Conservation (phyloP, 2,329 filamentous ascomycete genomes). For the Colletotrichum sp. region DNA sequence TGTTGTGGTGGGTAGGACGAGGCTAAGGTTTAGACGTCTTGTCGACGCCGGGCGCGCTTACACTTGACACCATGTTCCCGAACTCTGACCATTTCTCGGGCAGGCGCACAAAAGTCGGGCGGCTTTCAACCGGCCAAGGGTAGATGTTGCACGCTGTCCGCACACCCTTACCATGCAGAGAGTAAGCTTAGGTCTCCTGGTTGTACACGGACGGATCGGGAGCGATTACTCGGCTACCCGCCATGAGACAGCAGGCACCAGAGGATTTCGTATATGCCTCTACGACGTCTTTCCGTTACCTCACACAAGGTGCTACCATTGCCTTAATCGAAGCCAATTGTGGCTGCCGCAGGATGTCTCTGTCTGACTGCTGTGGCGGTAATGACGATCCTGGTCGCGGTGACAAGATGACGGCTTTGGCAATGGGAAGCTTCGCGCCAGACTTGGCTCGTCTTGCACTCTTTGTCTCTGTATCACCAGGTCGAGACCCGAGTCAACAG, state of each 20-base stretch:
- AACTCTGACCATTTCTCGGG: not conserved
- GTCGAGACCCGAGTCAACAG: not conserved
- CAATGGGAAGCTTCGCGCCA: not conserved
- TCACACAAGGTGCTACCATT: not conserved
- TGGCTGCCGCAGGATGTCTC: constrained; percentile 13
- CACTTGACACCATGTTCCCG: not conserved
- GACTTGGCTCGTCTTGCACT: not conserved
- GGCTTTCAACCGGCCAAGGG: not conserved
- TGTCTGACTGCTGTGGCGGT: not conserved
- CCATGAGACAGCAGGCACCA: not conserved
- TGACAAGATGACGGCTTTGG: not conserved
- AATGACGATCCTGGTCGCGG: not conserved
- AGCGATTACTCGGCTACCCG: not conserved
- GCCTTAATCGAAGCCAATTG: not conserved
- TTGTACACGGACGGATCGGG: not conserved
- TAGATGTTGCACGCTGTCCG: not conserved
- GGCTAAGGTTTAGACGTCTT: not conserved
- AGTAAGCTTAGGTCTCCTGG: not conserved
- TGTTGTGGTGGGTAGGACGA: not conserved
- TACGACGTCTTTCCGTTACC: not conserved
- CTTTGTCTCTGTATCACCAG: not conserved
- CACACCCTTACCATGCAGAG: not conserved
- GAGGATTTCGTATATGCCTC: not conserved
- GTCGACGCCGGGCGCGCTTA: not conserved
- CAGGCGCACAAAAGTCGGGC: not conserved